Conservation (phyloP, 2,329 filamentous ascomycete species). For the Botrytis sinoallii region DNA sequence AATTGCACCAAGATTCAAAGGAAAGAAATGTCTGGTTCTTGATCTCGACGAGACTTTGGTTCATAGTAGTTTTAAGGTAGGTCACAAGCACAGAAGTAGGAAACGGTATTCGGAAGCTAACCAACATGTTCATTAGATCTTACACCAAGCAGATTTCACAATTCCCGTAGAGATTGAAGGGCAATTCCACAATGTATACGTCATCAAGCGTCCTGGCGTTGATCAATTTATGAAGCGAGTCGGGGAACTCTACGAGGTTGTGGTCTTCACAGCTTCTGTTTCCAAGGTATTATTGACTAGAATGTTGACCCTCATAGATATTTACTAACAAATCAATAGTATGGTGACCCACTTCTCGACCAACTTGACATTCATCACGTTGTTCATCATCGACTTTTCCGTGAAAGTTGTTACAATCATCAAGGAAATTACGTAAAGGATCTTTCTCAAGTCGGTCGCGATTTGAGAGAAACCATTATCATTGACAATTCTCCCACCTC, state of each 20-base stretch:
- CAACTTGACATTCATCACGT: constrained; percentile 97
- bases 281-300: constrained; percentile 69
- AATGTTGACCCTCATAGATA: not conserved
- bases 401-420: constrained; percentile 98
- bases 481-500: constrained; percentile 99
- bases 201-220: constrained; percentile 98
- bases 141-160: constrained; percentile 97
- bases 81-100: constrained; percentile 27
- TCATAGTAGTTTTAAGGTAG: constrained; percentile 97
- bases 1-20: constrained; percentile 72
- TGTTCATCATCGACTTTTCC: constrained; percentile 92
- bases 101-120: constrained; percentile 14
- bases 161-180: constrained; percentile 99
- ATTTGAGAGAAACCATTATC: constrained; percentile 96
- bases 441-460: constrained; percentile 91
- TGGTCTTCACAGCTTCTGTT: constrained; percentile 97
- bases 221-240: constrained; percentile 99
- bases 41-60: constrained; percentile 96
- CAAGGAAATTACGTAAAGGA: constrained; percentile 99
- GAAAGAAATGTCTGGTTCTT: constrained; percentile 89
- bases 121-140: constrained; percentile 57
- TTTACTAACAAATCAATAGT: constrained; percentile 50
- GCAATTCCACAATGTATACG: constrained; percentile 98
- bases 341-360: constrained; percentile 92
- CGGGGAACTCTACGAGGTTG: constrained; percentile 95